Conservation (phyloP, 352 stramenopile species). For the Pythium chondricola region DNA sequence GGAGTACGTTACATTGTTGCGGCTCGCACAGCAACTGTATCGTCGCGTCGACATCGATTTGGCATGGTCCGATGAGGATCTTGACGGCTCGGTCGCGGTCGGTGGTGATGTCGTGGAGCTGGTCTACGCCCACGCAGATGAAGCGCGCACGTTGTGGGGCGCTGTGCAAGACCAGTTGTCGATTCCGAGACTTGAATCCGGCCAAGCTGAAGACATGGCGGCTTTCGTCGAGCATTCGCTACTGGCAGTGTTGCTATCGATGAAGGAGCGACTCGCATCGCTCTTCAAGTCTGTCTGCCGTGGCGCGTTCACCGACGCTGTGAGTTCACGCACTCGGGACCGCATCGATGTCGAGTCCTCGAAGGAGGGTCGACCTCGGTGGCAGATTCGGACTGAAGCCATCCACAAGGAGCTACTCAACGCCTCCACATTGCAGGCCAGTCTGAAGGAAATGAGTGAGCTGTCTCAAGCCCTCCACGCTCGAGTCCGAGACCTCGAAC, state of each 20-base stretch:
- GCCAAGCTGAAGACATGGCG: conserved; percentile 27
- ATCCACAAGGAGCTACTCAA: conserved; percentile 67
- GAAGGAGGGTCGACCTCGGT: conserved; percentile 42
- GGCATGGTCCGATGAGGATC: conserved; percentile 52
- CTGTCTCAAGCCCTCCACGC: conserved; percentile 56
- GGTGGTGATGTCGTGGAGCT: conserved; percentile 54
- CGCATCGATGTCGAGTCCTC: conserved; percentile 10
- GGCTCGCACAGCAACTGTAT: conserved; percentile 52
- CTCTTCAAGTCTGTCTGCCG: conserved; percentile 76
- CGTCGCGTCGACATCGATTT: conserved; percentile 66
- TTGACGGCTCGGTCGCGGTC: conserved; percentile 53
- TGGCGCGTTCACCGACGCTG: conserved; percentile 68
- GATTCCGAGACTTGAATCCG: conserved; percentile 10
- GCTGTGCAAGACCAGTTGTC: conserved; percentile 40
- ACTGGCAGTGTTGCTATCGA: conserved; percentile 30
- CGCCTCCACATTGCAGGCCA: conserved; percentile 50
- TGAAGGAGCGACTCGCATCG: conserved; percentile 59
- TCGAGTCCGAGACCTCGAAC: conserved; percentile 70
- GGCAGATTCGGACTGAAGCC: conserved; percentile 63
- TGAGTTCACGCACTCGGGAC: conserved; percentile 35
- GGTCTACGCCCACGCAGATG: conserved; percentile 42
- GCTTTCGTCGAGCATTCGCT: conserved; percentile 41
- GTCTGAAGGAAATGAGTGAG: conserved; percentile 57
- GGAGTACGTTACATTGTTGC: conserved; percentile 37
- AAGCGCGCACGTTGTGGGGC: conserved; percentile 36